These are phyloP conservation scores for Fusarium armeniacum DNA, from an alignment of 2,329 filamentous ascomycete genomes.

Conservation along the genomic window DNA sequence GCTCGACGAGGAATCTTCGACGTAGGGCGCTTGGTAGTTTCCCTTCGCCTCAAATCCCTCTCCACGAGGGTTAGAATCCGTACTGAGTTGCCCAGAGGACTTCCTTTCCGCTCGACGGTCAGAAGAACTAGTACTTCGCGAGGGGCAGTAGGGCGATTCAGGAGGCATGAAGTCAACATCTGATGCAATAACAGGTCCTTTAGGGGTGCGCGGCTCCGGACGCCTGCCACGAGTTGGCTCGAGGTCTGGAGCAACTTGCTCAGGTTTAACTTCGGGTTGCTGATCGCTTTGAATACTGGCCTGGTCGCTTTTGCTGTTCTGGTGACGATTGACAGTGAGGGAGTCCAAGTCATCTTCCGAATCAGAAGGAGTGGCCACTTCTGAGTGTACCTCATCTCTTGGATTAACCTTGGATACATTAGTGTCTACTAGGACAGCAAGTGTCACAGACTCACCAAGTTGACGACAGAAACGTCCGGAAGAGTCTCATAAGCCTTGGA, in stretches of 20 bases:
- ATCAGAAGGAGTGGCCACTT: background rate
- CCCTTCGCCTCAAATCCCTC: background rate
- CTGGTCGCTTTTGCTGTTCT: background rate
- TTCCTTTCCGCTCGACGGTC: constrained; percentile 51
- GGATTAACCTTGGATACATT: constrained; percentile 15
- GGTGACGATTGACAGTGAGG: constrained; percentile 22
- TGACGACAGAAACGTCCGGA: constrained; percentile 48
- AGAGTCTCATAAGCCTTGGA: constrained; percentile 45
- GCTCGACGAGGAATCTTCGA: constrained; percentile 46
- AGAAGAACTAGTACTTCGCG: constrained; percentile 47
- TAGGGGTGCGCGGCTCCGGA: constrained; percentile 7
- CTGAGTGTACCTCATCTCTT: background rate
- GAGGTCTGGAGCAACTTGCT: background rate
- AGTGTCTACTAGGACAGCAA: constrained; percentile 5
- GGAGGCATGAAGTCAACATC: constrained; percentile 15
- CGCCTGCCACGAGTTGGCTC: constrained; percentile 16
- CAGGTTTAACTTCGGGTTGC: background rate
- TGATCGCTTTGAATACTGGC: background rate
- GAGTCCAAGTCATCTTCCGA: constrained; percentile 37
- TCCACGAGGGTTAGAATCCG: constrained; percentile 20
- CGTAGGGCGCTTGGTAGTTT: constrained; percentile 49
- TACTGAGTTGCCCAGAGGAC: constrained; percentile 36
- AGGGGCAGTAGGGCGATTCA: constrained; percentile 36
- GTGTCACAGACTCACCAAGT: constrained; percentile 42
- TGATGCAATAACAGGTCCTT: background rate